Evolutionary conservation across 1,284 basidiomycete species (phyloP).

Genomic region (Heterobasidion occidentale): DNA sequence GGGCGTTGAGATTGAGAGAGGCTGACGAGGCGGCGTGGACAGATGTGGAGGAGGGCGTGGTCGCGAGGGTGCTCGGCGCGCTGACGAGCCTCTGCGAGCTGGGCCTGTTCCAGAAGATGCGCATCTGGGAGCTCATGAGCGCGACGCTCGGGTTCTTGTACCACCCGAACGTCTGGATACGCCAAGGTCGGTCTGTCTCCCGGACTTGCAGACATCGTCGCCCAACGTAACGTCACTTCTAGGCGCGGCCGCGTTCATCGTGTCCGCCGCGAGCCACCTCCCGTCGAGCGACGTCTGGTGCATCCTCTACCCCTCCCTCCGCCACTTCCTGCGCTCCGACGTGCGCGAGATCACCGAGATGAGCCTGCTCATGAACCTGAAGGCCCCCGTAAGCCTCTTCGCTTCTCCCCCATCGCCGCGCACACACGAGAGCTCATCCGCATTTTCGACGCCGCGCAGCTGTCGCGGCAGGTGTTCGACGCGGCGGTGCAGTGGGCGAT

Average conservation of each 20-base stretch:
- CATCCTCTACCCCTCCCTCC: slow-evolving; percentile 86
- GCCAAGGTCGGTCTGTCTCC: slow-evolving; percentile 56
- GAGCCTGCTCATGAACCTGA: slow-evolving; percentile 68
- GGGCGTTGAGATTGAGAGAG: neutral
- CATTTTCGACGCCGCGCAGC: slow-evolving; percentile 28
- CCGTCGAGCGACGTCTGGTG: slow-evolving; percentile 91
- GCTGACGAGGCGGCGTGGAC: neutral
- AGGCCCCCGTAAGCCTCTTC: slow-evolving; percentile 57
- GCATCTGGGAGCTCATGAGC: slow-evolving; percentile 92
- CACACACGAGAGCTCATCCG: no score
- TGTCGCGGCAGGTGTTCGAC: slow-evolving; percentile 76
- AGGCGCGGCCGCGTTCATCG: slow-evolving; percentile 85
- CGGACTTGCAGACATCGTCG: neutral
- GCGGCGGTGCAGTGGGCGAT: slow-evolving; percentile 86
- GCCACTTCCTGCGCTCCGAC: slow-evolving; percentile 83
- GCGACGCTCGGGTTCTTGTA: slow-evolving; percentile 84
- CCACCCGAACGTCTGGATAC: slow-evolving; percentile 96
- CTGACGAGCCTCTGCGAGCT: slow-evolving; percentile 83
- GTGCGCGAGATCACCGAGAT: slow-evolving; percentile 72
- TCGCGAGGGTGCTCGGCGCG: slow-evolving; percentile 80
- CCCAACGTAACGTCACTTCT: neutral
- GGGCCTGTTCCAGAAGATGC: slow-evolving; percentile 82
- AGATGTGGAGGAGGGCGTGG: slow-evolving; percentile 95
- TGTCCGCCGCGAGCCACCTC: slow-evolving; percentile 74
- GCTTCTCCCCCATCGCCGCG: neutral